Percentiles rank a stretch among this genome's conserved stretches.
These are phyloP conservation scores for Cornus suecica DNA, from an alignment of 148 eudicot species.

Conservation along the genomic window DNA sequence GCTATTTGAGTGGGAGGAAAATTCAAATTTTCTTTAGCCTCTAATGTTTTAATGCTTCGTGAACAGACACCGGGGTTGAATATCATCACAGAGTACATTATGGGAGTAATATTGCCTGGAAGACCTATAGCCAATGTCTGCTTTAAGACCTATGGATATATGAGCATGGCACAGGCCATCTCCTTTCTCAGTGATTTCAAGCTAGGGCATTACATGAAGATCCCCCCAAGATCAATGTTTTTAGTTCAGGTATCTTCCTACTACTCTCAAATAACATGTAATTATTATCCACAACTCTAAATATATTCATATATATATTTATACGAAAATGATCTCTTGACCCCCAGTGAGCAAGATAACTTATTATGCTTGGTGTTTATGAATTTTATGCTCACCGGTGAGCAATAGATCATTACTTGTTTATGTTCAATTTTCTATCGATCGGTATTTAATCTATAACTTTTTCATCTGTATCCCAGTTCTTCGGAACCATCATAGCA, in stretches of 20 bases:
- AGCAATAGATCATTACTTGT: too few species aligned
- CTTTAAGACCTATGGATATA: slow-evolving; percentile 52
- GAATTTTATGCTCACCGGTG: too few species aligned
- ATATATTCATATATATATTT: too few species aligned
- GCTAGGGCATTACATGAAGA: slow-evolving; percentile 56
- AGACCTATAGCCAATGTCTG: slow-evolving; percentile 47
- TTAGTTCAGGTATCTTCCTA: slow-evolving; percentile 37
- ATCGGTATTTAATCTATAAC: too few species aligned
- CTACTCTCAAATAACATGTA: background rate
- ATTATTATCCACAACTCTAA: too few species aligned
- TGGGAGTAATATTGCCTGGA: slow-evolving; percentile 44
- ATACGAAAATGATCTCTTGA: too few species aligned
- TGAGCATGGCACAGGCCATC: slow-evolving; percentile 50
- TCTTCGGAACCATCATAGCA: slow-evolving; percentile 36
- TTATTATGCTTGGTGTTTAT: too few species aligned
- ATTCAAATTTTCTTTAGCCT: too few species aligned
- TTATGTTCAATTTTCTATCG: too few species aligned
- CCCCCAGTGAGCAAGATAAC: too few species aligned
- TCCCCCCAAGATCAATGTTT: slow-evolving; percentile 58
- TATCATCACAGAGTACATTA: slow-evolving; percentile 42
- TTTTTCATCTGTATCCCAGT: slow-evolving; percentile 11
- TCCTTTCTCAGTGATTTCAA: slow-evolving; percentile 45
- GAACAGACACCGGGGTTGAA: slow-evolving; percentile 42
- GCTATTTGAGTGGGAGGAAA: too few species aligned
- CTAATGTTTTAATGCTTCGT: background rate